Base-by-base conservation (phyloP, 2,329 filamentous ascomycete species). In the Lachnellula suecica region DNA sequence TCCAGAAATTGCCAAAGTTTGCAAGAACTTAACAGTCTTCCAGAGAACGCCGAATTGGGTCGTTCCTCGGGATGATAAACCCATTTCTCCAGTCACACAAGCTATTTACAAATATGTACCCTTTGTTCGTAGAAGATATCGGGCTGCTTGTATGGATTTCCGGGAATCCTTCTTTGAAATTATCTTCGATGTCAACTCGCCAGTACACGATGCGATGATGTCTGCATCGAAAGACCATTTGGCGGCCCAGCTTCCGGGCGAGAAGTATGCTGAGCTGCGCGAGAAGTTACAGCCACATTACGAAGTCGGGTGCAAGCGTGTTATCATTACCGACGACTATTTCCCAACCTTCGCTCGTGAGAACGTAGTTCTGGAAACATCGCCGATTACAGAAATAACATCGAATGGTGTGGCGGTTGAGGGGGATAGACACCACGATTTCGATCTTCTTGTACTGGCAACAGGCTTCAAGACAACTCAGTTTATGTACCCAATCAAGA, bases 11-110 rank as follows among this genome's bases (percentile, higher is more conserved):
- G 74, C 75, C 2, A 77, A 78, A 40, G 69, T 73, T 2, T 76
- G 75, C 9, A 70, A 73, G 2, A 69, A 74, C 11, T 64, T 84
- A 15, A 77, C 75, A 0, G 68, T 84, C 13, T 83, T 79, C 63
- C 81, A 84, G 61, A 71, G 82, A 15, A 79, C 79, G 0, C 78
- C 82, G 0, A 83, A 83, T 59, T 84, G 80, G 79, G 65, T 84
- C 5, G 72, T 81, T 2, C 79, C 81, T 3, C 76, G 81, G 15
- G 54, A 68, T 2, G 81, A 84, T 51, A 68, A 64, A 2, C 66
- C 72, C 0, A 72, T 83, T 2, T 71, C 75, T 2, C 50, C 56
- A 17, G 24, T 44, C n/a, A 52, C 51, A 13, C 53, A 54, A 45
- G 47, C 52, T 4, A 41, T 58, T 5, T 61, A 54, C 17, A 58